Evolutionary conservation across 2,329 filamentous ascomycete genomes (phyloP).

Genomic region (Scytalidium sp.): DNA sequence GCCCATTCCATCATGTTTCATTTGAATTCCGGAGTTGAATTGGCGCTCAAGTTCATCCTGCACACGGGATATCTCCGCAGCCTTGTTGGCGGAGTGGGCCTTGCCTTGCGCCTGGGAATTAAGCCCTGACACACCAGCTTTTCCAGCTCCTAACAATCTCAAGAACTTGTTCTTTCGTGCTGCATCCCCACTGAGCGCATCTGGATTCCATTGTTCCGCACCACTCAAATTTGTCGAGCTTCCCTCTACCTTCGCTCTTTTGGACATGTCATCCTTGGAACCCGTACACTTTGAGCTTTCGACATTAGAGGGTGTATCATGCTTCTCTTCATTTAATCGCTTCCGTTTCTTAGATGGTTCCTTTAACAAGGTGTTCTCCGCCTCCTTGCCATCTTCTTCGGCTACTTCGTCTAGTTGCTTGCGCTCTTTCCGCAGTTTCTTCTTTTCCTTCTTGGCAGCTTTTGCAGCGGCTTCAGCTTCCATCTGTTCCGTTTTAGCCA

Average conservation of each 20-base stretch:
- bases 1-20: conserved; percentile 32
- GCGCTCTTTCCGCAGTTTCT: not conserved
- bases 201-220: conserved; percentile 25
- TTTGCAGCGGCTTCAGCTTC: conserved; percentile 7
- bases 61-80: conserved; percentile 20
- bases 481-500: not conserved
- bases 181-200: conserved; percentile 26
- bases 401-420: conserved; percentile 3
- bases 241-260: not conserved
- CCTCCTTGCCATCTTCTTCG: not conserved
- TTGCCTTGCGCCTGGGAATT: not conserved
- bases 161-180: conserved; percentile 31
- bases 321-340: not conserved
- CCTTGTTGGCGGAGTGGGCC: conserved; percentile 5
- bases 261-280: not conserved
- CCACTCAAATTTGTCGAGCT: conserved; percentile 3
- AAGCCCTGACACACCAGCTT: conserved; percentile 3
- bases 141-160: conserved; percentile 29
- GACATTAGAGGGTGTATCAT: not conserved
- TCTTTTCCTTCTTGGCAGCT: conserved; percentile 8
- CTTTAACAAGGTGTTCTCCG: not conserved
- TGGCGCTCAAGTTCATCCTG: conserved; percentile 33
- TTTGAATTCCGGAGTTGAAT: conserved; percentile 31
- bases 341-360: not conserved
- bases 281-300: not conserved